Conservation (phyloP, 2,329 filamentous ascomycete species). For the Fusarium robinianum region DNA sequence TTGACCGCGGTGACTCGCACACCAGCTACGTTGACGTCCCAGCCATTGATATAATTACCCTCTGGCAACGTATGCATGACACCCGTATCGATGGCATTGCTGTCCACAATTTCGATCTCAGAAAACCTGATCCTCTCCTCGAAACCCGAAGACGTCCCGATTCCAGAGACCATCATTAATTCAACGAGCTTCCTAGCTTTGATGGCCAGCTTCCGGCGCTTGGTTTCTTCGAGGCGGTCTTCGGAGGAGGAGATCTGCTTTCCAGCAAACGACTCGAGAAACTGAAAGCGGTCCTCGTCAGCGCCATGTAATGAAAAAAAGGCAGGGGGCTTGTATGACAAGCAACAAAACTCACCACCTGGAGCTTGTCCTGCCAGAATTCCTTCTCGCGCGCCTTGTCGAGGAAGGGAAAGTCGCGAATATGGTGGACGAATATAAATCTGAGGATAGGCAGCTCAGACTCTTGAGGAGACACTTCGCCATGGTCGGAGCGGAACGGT, state of each 20-base stretch:
- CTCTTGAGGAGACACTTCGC: slow-evolving; percentile 90
- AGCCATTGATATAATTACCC: slow-evolving; percentile 90
- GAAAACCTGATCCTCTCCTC: slow-evolving; percentile 97
- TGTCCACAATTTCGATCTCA: slow-evolving; percentile 94
- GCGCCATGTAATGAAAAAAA: background rate
- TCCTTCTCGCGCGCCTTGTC: slow-evolving; percentile 98
- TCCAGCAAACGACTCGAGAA: slow-evolving; percentile 94
- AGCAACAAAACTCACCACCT: slow-evolving; percentile 68
- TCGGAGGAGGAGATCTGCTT: slow-evolving; percentile 98
- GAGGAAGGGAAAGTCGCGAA: slow-evolving; percentile 96
- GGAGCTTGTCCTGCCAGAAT: slow-evolving; percentile 98
- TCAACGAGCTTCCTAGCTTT: slow-evolving; percentile 97
- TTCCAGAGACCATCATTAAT: slow-evolving; percentile 98
- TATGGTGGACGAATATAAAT: slow-evolving; percentile 97
- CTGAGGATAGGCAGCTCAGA: slow-evolving; percentile 91
- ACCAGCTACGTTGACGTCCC: slow-evolving; percentile 91
- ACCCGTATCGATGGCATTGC: slow-evolving; percentile 88
- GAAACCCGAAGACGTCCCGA: slow-evolving; percentile 93
- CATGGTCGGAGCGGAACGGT: slow-evolving; percentile 89
- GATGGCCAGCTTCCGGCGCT: slow-evolving; percentile 85
- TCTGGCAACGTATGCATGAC: slow-evolving; percentile 86
- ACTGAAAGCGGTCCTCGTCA: slow-evolving; percentile 56
- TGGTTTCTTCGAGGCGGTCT: slow-evolving; percentile 93
- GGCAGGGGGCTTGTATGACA: background rate
- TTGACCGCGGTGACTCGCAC: slow-evolving; percentile 81